A percentile compares a stretch with the other conserved stretches of the same genome.
Conservation (phyloP, 139 green algal species). For the Astrephomene gubernaculifera region DNA sequence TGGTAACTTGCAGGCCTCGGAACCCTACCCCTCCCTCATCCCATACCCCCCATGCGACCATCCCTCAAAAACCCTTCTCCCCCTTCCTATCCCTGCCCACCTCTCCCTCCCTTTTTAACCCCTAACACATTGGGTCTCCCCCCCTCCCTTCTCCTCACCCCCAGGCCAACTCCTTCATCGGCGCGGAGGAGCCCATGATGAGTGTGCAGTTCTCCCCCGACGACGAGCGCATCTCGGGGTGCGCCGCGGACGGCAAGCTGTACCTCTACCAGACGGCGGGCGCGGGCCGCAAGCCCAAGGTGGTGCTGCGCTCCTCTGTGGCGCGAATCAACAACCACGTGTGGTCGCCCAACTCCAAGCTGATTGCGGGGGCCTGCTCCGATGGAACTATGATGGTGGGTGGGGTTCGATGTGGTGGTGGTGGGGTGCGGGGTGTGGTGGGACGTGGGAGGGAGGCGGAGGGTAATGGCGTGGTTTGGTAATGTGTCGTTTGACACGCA, state of each 20-base stretch:
- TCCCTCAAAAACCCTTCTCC: background rate
- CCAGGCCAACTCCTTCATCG: slow-evolving; percentile 53
- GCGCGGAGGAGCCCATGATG: slow-evolving; percentile 56
- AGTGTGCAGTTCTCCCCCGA: slow-evolving; percentile 57
- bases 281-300: slow-evolving; percentile 45
- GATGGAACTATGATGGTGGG: slow-evolving; percentile 60
- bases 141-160: background rate
- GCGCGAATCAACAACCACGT: slow-evolving; percentile 50
- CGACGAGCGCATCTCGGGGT: slow-evolving; percentile 53
- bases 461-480: background rate
- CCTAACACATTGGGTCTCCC: no score
- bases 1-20: no score
- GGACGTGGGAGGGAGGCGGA: slow-evolving; percentile 26
- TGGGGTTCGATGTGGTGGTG: background rate
- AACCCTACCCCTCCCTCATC: no score
- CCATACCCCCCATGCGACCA: no score
- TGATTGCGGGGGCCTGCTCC: slow-evolving; percentile 49
- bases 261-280: slow-evolving; percentile 39
- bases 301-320: slow-evolving; percentile 48
- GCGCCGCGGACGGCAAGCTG: slow-evolving; percentile 54
- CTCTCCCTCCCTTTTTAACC: background rate
- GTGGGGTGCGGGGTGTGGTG: background rate
- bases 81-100: background rate
- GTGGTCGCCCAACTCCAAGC: slow-evolving; percentile 63
- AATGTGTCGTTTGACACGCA: no score